Evolutionary conservation across 257 asterid genomes (phyloP), one percentile per base, ranked within the genome.

Genomic region (Lycium barbarum): DNA sequence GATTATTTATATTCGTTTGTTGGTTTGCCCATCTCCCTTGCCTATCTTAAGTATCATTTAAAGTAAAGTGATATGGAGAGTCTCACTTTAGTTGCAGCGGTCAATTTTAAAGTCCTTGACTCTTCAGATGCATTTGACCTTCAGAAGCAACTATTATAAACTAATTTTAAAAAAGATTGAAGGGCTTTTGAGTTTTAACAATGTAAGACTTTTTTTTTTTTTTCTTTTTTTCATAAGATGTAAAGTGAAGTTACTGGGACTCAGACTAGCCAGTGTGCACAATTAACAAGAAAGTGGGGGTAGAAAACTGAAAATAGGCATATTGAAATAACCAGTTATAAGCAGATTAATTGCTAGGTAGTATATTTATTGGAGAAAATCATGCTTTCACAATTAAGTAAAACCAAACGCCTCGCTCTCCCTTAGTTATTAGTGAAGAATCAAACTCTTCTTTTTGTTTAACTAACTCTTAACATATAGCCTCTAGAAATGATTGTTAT

Each of bases 401-500:
- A 12, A 54, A 54, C 68, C 68, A 62, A 62, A 3, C 9, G 38
- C 40, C 40, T 47, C 17, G 2, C 2, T 33, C 47, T 53, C 82
- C 22, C 17, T 78, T 26, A 36, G 53, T 33, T 53, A 14, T 78
- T 53, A 53, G 33, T 14, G 63, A 6, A 17, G 66, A 59, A 14
- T 53, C 15, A 7, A 8, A 53, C 45, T 33, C 65, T 14, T 78
- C 15, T 26, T 26, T 76, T 51, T 78, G 62, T 14, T 53, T 53
- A 53, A 58, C 65, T 78, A 70, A 51, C 65, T 14, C 43, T 66
- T 66, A 54, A 26, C 82, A 15, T 33, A 26, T 51, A 65, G 20
- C 82, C n/a, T 76, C 45, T 76, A 53, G 51, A 53, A 78, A 78
- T 78, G 82, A 59, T 5, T 78, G 26, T 26, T 78, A 51, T 51